Conservation (phyloP, 768 basidiomycete genomes). For the Lyophyllum atratum region DNA sequence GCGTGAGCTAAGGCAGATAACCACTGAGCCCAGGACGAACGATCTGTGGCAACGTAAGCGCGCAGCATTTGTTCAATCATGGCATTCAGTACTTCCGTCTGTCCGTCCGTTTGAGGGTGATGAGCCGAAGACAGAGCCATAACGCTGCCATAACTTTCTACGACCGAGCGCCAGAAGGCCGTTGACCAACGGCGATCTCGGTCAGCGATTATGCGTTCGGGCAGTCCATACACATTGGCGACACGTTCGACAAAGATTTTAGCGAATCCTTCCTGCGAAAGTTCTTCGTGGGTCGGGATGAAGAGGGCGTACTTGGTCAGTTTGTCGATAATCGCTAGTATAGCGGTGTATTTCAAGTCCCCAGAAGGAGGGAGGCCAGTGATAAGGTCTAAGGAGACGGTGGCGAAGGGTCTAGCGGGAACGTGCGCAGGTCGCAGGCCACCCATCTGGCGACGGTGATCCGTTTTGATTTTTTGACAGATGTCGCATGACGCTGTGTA, state of each 20-base stretch:
- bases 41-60: slow-evolving; percentile 24
- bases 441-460: not conserved
- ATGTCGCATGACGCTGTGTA: not conserved
- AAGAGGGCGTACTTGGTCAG: not conserved
- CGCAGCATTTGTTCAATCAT: slow-evolving; percentile 20
- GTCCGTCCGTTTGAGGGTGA: slow-evolving; percentile 41
- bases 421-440: not conserved
- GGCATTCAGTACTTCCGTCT: slow-evolving; percentile 16
- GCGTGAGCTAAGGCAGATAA: slow-evolving; percentile 26
- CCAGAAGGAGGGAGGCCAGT: not conserved
- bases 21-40: slow-evolving; percentile 27
- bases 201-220: not conserved
- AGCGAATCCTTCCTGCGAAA: not conserved
- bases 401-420: not conserved
- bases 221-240: not conserved
- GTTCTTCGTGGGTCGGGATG: not conserved
- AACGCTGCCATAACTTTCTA: not conserved
- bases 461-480: not conserved
- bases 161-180: slow-evolving; percentile 11
- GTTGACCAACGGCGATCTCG: not conserved
- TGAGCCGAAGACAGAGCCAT: not conserved
- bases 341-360: not conserved
- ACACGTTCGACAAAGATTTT: not conserved
- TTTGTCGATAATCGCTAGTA: not conserved
- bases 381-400: not conserved